Evolutionary conservation across 2,329 filamentous ascomycete genomes (phyloP).

Genomic region (Microsporum audouinii): DNA sequence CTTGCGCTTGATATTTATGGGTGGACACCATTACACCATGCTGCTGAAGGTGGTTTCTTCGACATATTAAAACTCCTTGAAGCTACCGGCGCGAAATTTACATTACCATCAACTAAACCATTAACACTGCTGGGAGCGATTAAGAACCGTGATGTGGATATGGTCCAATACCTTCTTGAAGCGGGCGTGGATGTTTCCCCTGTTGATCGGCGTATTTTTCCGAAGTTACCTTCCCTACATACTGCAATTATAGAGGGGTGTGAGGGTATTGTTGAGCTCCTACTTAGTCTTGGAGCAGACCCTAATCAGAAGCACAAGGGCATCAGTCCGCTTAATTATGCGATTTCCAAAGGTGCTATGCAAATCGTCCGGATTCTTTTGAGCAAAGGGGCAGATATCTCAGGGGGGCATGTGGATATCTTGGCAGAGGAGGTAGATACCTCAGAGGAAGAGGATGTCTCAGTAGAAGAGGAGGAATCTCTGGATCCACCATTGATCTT

Average conservation of each 20-base stretch:
- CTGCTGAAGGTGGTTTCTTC: background rate
- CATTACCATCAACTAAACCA: background rate
- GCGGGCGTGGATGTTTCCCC: background rate
- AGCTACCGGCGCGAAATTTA: background rate
- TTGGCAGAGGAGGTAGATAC: background rate
- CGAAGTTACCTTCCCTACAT: background rate
- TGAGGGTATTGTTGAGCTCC: background rate
- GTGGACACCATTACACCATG: conserved; percentile 3
- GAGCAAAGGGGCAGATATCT: background rate
- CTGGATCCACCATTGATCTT: background rate
- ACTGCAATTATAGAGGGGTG: background rate
- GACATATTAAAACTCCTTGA: background rate
- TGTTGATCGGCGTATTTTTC: background rate
- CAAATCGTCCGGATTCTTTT: background rate
- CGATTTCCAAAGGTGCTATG: background rate
- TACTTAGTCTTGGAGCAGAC: background rate
- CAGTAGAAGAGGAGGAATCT: background rate
- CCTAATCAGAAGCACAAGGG: background rate
- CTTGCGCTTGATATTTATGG: background rate
- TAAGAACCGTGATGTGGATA: background rate
- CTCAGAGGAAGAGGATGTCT: no score
- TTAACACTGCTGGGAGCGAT: background rate
- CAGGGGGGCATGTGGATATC: background rate
- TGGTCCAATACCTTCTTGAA: background rate
- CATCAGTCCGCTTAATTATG: background rate